phyloP scores from a whole-genome alignment of 768 basidiomycete species.

The Chlorophyllum brunneum region DNA sequence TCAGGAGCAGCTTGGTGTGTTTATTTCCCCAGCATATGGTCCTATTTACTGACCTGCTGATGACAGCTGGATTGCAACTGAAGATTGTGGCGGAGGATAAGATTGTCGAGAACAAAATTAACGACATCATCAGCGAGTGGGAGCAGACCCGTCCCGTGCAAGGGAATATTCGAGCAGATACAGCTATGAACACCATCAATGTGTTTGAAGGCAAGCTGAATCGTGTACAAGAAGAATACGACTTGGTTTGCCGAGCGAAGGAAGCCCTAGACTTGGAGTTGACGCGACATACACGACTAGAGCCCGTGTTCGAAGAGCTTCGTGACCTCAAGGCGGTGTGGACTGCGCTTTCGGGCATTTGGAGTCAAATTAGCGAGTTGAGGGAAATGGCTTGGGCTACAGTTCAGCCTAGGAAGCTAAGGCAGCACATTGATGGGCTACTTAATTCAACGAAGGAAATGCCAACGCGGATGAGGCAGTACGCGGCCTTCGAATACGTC shows the following conservation, averaged over 20 bases:
- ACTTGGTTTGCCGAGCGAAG: constrained; percentile 92
- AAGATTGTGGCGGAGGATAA: constrained; percentile 99
- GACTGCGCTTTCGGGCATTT: constrained; percentile 97
- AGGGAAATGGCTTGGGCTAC: constrained; percentile 88
- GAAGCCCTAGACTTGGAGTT: constrained; percentile 95
- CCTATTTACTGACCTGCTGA: background rate
- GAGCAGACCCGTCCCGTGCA: constrained; percentile 95
- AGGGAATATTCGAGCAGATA: constrained; percentile 93
- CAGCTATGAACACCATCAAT: constrained; percentile 93
- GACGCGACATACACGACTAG: constrained; percentile 83
- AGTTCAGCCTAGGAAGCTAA: constrained; percentile 90
- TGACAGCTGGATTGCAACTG: constrained; percentile 89
- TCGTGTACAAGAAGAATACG: constrained; percentile 91
- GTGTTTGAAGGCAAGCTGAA: constrained; percentile 90
- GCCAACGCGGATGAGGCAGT: constrained; percentile 98
- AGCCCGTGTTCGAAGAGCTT: constrained; percentile 93
- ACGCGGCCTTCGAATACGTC: constrained; percentile 97
- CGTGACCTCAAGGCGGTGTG: constrained; percentile 97
- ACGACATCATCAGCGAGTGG: constrained; percentile 89
- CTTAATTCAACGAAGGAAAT: constrained; percentile 95
- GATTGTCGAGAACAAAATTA: constrained; percentile 94
- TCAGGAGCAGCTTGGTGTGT: constrained; percentile 91
- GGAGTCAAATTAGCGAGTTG: constrained; percentile 89
- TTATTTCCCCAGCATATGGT: background rate
- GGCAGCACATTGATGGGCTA: constrained; percentile 90